Evolutionary conservation across 164 flowering plant species (phyloP).

Genomic region (Umbellularia californica): DNA sequence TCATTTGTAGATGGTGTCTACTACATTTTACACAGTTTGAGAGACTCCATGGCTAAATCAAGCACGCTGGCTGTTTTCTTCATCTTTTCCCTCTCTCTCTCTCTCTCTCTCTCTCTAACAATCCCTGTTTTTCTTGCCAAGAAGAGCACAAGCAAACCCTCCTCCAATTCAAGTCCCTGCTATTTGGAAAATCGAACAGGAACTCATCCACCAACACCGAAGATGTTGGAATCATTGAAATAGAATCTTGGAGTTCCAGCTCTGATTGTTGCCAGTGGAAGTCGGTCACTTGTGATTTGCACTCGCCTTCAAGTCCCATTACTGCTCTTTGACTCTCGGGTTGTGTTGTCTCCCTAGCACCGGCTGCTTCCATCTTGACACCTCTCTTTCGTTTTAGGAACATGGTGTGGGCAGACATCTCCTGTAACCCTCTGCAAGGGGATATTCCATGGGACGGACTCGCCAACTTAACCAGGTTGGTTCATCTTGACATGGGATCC

Average conservation of each 20-base stretch:
- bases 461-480: constrained; percentile 32
- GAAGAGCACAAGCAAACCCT: constrained; percentile 36
- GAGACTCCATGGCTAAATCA: constrained; percentile 8
- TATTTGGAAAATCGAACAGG: not conserved
- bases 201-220: not conserved
- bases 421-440: constrained; percentile 36
- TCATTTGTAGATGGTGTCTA: no score
- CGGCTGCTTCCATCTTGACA: constrained; percentile 15
- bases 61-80: not conserved
- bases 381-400: constrained; percentile 34
- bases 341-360: constrained; percentile 3
- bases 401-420: constrained; percentile 35
- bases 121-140: constrained; percentile 23
- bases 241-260: constrained; percentile 30
- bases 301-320: constrained; percentile 11
- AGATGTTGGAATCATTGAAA: not conserved
- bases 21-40: not conserved
- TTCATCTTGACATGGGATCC: constrained; percentile 32
- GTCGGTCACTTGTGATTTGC: constrained; percentile 22
- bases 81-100: constrained; percentile 6
- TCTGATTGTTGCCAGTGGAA: constrained; percentile 38
- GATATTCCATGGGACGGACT: constrained; percentile 29
- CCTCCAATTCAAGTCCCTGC: constrained; percentile 28
- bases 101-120: constrained; percentile 6
- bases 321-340: constrained; percentile 26